Base-by-base conservation (phyloP, 2,329 filamentous ascomycete genomes). In the Chaetomium olivaceum region DNA sequence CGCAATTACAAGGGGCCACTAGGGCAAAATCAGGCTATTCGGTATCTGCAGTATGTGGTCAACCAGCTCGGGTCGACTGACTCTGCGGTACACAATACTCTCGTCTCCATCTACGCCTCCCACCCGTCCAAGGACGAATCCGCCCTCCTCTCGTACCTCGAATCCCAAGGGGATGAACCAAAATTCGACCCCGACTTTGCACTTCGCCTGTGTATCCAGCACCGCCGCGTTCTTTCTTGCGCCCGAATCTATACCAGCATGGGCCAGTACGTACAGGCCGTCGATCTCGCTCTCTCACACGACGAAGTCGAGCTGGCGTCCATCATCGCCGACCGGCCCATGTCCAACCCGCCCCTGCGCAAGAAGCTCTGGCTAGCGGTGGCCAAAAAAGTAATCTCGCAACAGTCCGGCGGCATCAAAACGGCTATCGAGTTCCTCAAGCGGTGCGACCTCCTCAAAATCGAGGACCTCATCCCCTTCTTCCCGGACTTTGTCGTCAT, bases 401-500 rank as follows among this genome's bases (percentile, higher is more conserved):
- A 93, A 69, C 88, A 93, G 69, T 91, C 88, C 7, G 90, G 90
- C 66, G 91, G 92, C 60, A 97, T 98, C 83, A 97, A 92, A 78
- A 86, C 90, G 36, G 95, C 95, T 2, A 96, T 99, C 71, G 92
- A 96, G 68, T 97, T 99, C 74, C 84, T 98, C 14, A 92, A 92
- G 71, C 89, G 92, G 11, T 97, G 94, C 76, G 93, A 97, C 67
- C 83, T 98, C 14, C 86, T 99, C 58, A 90, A 91, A 69, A 99
- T 99, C 69, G 95, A 99, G 79, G 95, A 99, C 74, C 80, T 99
- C 33, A 98, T 99, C 50, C 95, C 95, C 0, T 97, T 99, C 81
- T 99, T 99, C 79, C 95, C 95, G 0, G 95, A 99, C 76, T 99
- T 99, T 75, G 93, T 98, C 27, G 91, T 98, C 60, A 98, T 99